Base-by-base conservation (phyloP, 768 basidiomycete genomes). In the Clitopilus hobsonii region DNA sequence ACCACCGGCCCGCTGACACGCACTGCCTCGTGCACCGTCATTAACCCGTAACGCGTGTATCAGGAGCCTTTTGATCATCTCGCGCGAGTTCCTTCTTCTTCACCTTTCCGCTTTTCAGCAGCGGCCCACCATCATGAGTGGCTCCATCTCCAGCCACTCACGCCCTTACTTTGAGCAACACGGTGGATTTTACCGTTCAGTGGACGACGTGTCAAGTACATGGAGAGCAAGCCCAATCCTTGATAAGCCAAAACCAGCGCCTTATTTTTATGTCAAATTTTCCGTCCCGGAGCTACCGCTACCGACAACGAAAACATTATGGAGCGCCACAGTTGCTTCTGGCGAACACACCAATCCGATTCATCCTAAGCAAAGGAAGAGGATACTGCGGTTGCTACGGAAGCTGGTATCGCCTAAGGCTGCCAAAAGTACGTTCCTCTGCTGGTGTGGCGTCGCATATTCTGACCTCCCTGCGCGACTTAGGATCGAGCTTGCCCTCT, bases 141-240 rank as follows among this genome's bases (percentile, higher is more conserved):
- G 41, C 41, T 45, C 41, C 10, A 20, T 16, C n/a, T 16, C n/a
- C n/a, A 45, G 41, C 22, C 41, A 45, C 41, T 16, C n/a, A 18
- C 36, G 14, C 24, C 55, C 55, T 22, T 29, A 50, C 23, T 61
- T 53, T 51, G 54, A 56, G 20, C 66, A 69, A 20, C 61, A 71
- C 51, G 65, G 68, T 13, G 69, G 71, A 5, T 62, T 56, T 30
- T 72, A 72, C 60, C 63, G 69, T 30, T 54, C 56, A 3, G 28
- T 72, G 25, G 51, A 52, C 24, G 59, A 65, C 27, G 38, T 65
- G 8, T 58, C 65, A 1, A 57, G 54, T 18, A 63, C 67, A 26
- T 72, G 71, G 69, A 58, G 64, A 23, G 62, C 53, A 56, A 69
- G 54, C 38, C 64, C 61, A 38, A 56, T 45, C 24, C 27, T 57